Base-by-base conservation (phyloP, 2,329 filamentous ascomycete species). In the Trichoderma oligosporum region DNA sequence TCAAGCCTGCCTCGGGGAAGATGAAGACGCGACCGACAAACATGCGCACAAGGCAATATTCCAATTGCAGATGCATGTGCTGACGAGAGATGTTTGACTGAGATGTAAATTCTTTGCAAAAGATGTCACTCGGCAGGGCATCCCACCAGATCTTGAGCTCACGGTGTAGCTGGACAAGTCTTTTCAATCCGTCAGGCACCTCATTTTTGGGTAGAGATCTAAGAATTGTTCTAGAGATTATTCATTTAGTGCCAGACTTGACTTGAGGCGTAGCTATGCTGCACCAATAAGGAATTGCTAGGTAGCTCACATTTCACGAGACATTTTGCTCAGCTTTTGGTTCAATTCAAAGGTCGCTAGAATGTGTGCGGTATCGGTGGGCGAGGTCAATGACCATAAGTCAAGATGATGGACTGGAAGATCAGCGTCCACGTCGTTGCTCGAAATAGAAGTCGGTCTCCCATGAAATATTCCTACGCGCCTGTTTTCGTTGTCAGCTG, bases 401-500 rank as follows among this genome's bases (percentile, higher is more conserved):
- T 74, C 73, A 1, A 74, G 71, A 29, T 75, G 68, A 58, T 81
- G 74, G 5, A 72, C 71, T 2, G 81, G 81, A 53, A 80, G 67
- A 20, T 80, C 77, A 2, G 77, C 78, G 61, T 83, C 81, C 16
- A 83, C 76, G 59, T 83, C 80, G 9, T 73, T 69, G 35, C 75
- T 74, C 3, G 76, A 71, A 38, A 83, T 76, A 2, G 81, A 82
- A n/a, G 76, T 70, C 6, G 82, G 80, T 6, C 81, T 72, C 33
- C 80, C 79, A 59, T 84, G 80, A 33, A 82, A 76, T 47, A 81
- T 81, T 38, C 79, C 78, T 29, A 83, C 78, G 42, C 80, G 76
- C 58, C 78, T 81, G 39, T 33, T 20, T 11, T 2, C 11, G 35
- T 56, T 42, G 48, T 47, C 18, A 35, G 64, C 20, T 56, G 64